Percentiles rank a stretch among this genome's conserved stretches.
These are phyloP conservation scores for Panaeolus cyanescens DNA, from an alignment of 768 basidiomycete species.

Conservation along the genomic window DNA sequence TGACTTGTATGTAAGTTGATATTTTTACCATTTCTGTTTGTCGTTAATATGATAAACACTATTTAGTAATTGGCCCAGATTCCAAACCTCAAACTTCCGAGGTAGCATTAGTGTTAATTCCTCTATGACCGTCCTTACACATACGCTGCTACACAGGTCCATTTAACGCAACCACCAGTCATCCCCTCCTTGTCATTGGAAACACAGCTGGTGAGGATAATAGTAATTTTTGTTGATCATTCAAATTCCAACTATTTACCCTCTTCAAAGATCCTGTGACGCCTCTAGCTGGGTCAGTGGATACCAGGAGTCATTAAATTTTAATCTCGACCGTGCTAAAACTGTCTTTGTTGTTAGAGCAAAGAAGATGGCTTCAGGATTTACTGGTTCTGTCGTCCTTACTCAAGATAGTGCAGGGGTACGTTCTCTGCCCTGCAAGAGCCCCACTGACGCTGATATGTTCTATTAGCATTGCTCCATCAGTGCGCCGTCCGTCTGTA, in stretches of 20 bases:
- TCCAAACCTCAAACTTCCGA: neutral
- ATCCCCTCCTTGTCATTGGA: constrained; percentile 39
- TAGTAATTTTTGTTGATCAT: neutral
- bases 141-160: constrained; percentile 25
- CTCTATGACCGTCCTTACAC: neutral
- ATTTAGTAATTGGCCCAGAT: neutral
- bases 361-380: constrained; percentile 37
- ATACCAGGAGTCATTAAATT: neutral
- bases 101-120: neutral
- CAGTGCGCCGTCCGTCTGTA: constrained; percentile 31
- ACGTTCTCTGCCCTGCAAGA: no score
- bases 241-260: neutral
- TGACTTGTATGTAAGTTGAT: neutral
- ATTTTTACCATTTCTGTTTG: no score
- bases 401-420: constrained; percentile 45
- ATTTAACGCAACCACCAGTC: constrained; percentile 37
- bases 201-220: constrained; percentile 36
- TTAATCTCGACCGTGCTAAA: neutral
- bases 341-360: constrained; percentile 26
- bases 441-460: no score
- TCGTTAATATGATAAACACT: neutral
- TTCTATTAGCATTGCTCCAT: constrained; percentile 34
- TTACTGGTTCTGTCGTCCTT: constrained; percentile 37
- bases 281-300: constrained; percentile 24
- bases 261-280: constrained; percentile 29